Evolutionary conservation across 768 basidiomycete genomes (phyloP), one percentile per base, ranked within the genome.

Genomic region (Lepiota brunneoincarnata): DNA sequence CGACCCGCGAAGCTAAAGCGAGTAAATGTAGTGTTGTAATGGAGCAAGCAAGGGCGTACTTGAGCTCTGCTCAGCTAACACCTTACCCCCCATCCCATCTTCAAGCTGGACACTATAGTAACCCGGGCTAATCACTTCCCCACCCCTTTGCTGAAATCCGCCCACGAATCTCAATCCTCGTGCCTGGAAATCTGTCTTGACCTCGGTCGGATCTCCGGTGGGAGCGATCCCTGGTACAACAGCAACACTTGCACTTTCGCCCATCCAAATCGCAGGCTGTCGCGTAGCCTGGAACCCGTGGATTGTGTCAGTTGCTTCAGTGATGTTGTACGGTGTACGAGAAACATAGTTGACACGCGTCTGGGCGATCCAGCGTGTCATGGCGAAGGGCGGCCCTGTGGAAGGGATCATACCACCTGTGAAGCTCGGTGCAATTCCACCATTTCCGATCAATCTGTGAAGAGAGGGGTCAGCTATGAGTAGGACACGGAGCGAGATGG

Each of bases 241-340:
- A 4, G 78, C 73, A 2, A 83, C 78, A 43, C 79, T 78, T 0
- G 78, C 87, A 56, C 82, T 87, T 60, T 89, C 87, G 1, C 86
- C 90, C 89, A 93, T 91, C 90, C 89, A 91, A 34, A 93, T 91
- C 0, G 90, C 90, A 7, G 90, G 89, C 59, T 90, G 90, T 49
- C 89, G 83, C 0, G 90, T 91, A 6, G 80, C 89, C 38, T 86
- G 81, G 59, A 91, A 90, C 1, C 90, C 90, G 20, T 54, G 52
- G 18, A 54, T 54, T 56, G 87, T 83, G 1, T 91, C 80, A 4
- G 56, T 60, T 20, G 17, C 17, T n/a, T 45, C 52, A 9, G 52
- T 46, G 24, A 54, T 21, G 64, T 88, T 87, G 61, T 85, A 88
- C 2, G 87, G 84, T 2, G 81, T 81, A 9, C 81, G 75, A 5